These are phyloP conservation scores for Funneliformis mosseae DNA, from an alignment of 192 early-diverging fungal species.

Conservation along the genomic window DNA sequence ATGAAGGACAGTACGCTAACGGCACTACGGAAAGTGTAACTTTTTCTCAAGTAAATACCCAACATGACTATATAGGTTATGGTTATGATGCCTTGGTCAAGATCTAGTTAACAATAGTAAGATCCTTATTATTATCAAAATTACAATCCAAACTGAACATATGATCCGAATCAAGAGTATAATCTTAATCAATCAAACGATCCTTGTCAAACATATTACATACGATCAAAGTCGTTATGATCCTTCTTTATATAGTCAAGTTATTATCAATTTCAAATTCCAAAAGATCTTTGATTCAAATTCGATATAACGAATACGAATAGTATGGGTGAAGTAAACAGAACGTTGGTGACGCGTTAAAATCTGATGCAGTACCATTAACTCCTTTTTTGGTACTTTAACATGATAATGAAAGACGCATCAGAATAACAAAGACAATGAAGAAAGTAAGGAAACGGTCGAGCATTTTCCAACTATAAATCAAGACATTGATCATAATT, in stretches of 20 bases:
- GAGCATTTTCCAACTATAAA: neutral
- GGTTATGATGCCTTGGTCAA: constrained; percentile 7
- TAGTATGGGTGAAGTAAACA: neutral
- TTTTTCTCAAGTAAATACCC: neutral
- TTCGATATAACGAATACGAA: no score
- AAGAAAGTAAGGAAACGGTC: neutral
- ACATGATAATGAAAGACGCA: neutral
- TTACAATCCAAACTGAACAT: neutral
- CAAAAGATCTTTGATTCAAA: neutral
- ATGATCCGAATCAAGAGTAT: neutral
- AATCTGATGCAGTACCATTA: neutral
- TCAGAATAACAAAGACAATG: neutral
- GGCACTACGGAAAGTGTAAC: neutral
- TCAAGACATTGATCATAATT: neutral
- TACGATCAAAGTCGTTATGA: no score
- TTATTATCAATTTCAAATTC: neutral
- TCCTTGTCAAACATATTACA: neutral
- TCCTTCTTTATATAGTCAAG: no score
- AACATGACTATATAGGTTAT: constrained; percentile 3
- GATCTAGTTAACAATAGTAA: constrained; percentile 6
- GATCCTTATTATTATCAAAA: constrained; percentile 25
- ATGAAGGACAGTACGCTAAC: neutral
- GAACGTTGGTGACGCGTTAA: neutral
- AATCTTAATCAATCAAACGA: neutral
- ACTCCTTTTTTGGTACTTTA: neutral